phyloP scores from a whole-genome alignment of 306 rosid species.

The Cicer judaicum region DNA sequence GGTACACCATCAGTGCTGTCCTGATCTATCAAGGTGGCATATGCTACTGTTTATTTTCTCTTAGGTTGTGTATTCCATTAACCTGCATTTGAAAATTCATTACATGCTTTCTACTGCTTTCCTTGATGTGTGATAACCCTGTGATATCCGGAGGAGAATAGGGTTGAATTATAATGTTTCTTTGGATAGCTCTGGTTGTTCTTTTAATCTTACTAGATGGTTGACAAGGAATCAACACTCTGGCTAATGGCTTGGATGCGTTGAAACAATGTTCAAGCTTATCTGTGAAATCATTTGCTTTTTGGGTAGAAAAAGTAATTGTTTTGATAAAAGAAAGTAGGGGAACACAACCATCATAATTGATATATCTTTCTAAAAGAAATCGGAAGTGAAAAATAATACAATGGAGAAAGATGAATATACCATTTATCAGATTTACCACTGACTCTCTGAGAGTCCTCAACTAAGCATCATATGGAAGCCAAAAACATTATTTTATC shows the following conservation, averaged over 20 bases:
- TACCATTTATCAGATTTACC: background rate
- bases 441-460: background rate
- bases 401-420: background rate
- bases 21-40: conserved; percentile 26
- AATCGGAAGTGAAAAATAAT: background rate
- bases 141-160: conserved; percentile 13
- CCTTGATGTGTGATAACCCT: conserved; percentile 16
- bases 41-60: conserved; percentile 27
- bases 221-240: conserved; percentile 23
- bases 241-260: conserved; percentile 10
- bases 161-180: conserved; percentile 4
- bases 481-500: background rate
- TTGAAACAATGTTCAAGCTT: conserved; percentile 12
- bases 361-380: conserved; percentile 11
- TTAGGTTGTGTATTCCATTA: conserved; percentile 17
- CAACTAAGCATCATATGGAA: background rate
- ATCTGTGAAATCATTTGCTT: background rate
- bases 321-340: background rate
- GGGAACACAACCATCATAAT: background rate
- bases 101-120: conserved; percentile 9
- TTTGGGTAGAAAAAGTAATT: background rate
- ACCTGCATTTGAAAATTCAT: conserved; percentile 36
- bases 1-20: conserved; percentile 55
- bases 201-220: conserved; percentile 9
- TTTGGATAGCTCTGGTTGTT: conserved; percentile 4